Conservation (phyloP, 345 rosid species). For the Gossypium bickii region DNA sequence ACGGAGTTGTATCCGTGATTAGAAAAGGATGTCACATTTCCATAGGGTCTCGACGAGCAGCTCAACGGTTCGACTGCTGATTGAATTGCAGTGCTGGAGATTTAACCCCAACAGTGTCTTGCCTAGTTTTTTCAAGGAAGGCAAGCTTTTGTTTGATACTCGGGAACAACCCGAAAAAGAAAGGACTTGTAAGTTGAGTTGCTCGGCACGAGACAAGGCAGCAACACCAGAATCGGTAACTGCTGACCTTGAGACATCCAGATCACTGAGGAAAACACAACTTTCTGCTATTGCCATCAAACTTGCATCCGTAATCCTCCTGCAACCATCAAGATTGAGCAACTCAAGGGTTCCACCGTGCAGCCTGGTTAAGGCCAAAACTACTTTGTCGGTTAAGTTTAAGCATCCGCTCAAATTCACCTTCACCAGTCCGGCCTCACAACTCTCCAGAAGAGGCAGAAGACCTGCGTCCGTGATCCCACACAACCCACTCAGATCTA, state of each 20-base stretch:
- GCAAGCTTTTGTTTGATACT: slow-evolving; percentile 46
- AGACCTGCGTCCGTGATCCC: slow-evolving; percentile 62
- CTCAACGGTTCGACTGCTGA: slow-evolving; percentile 42
- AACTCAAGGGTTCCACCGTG: slow-evolving; percentile 61
- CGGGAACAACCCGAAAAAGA: slow-evolving; percentile 54
- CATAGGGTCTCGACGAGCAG: slow-evolving; percentile 50
- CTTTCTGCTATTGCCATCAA: slow-evolving; percentile 47
- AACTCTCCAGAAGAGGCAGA: slow-evolving; percentile 44
- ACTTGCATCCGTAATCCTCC: slow-evolving; percentile 62
- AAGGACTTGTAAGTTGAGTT: slow-evolving; percentile 49
- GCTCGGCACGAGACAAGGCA: slow-evolving; percentile 42
- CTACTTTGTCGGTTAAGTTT: slow-evolving; percentile 51
- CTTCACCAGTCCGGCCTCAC: slow-evolving; percentile 51
- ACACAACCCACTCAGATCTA: slow-evolving; percentile 52
- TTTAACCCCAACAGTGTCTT: slow-evolving; percentile 55
- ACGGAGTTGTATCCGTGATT: slow-evolving; percentile 13
- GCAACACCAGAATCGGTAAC: slow-evolving; percentile 50
- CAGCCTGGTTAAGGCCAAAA: slow-evolving; percentile 37
- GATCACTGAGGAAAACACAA: slow-evolving; percentile 53
- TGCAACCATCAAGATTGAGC: slow-evolving; percentile 63
- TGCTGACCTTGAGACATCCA: slow-evolving; percentile 55
- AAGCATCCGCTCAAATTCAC: slow-evolving; percentile 59
- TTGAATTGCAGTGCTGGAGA: slow-evolving; percentile 57
- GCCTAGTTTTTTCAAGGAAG: slow-evolving; percentile 42
- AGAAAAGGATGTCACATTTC: slow-evolving; percentile 70